Conservation (phyloP, 2,329 filamentous ascomycete species). For the Spiromastix sp. region DNA sequence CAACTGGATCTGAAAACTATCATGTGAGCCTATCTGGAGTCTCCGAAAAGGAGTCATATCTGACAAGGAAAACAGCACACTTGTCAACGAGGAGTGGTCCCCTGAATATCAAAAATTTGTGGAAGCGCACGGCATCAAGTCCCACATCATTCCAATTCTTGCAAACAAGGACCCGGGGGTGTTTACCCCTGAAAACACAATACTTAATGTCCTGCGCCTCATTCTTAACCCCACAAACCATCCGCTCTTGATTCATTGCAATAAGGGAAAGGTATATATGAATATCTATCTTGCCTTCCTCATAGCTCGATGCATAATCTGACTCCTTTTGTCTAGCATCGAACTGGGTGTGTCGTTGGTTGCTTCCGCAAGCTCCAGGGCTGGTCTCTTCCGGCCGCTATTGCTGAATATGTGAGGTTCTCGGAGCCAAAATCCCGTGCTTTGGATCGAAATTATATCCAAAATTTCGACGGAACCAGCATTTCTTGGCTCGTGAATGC, state of each 20-base stretch:
- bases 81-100: constrained; percentile 51
- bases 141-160: constrained; percentile 65
- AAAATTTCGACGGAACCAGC: constrained; percentile 15
- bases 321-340: constrained; percentile 45
- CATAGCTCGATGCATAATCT: constrained; percentile 1
- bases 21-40: constrained; percentile 44
- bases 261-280: constrained; percentile 63
- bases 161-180: constrained; percentile 71
- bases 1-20: constrained; percentile 66
- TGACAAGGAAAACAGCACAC: constrained; percentile 36
- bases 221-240: constrained; percentile 64
- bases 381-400: constrained; percentile 51
- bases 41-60: background rate
- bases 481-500: constrained; percentile 13
- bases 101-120: constrained; percentile 52
- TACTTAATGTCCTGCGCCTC: constrained; percentile 60
- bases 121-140: constrained; percentile 54
- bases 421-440: constrained; percentile 40
- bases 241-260: constrained; percentile 81
- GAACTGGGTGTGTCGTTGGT: constrained; percentile 80
- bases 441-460: constrained; percentile 20
- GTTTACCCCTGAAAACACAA: constrained; percentile 54
- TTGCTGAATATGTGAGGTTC: constrained; percentile 65
- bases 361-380: constrained; percentile 64
- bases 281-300: background rate